Evolutionary conservation across 2,329 filamentous ascomycete genomes (phyloP), one percentile per base, ranked within the genome.

Genomic region (Ceratocystis variospora): DNA sequence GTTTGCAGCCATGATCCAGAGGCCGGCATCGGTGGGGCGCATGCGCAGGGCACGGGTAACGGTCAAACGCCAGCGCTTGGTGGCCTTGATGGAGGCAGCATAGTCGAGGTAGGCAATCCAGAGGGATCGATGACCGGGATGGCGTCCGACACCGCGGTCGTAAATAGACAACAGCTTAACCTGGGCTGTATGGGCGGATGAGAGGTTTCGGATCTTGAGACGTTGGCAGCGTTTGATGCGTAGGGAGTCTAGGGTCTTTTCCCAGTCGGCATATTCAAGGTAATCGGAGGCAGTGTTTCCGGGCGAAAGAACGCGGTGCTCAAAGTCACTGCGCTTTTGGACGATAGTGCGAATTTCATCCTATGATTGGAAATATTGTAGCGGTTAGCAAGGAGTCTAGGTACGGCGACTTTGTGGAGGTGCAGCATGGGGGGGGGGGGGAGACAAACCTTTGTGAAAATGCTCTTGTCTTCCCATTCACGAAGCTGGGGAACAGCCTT

Each of bases 81-180:
- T 80, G 5, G 85, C 84, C 71, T 83, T 86, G 73, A 86, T 80
- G 70, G 84, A 82, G 71, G 86, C 82, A 17, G 89, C 87, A 74
- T 90, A 97, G 67, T 87, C 83, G 68, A 97, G 85, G 73, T 96
- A 96, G 72, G 92, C 89, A 75, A 89, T 86, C 94, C 94, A 99
- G 46, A 99, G 79, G 1, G 82, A 83, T 45, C 91, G 73, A 72
- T 89, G 89, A 2, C 89, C 90, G 0, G 89, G 88, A 73, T 96
- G 94, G 69, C 90, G 90, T 73, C 84, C 82, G 33, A 92, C 90
- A 22, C 85, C 91, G 69, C 94, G 87, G 71, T 96, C 91, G 70
- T 96, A 88, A 69, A 97, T 87, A 74, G 88, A 88, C 73, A 96
- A 91, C 69, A 96, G 87, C 63, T 91, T 88, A 57, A 87, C 85